Evolutionary conservation across 495 filamentous ascomycete genomes (phyloP), one percentile per base, ranked within the genome.

Genomic region (Aspergillus bridgeri): DNA sequence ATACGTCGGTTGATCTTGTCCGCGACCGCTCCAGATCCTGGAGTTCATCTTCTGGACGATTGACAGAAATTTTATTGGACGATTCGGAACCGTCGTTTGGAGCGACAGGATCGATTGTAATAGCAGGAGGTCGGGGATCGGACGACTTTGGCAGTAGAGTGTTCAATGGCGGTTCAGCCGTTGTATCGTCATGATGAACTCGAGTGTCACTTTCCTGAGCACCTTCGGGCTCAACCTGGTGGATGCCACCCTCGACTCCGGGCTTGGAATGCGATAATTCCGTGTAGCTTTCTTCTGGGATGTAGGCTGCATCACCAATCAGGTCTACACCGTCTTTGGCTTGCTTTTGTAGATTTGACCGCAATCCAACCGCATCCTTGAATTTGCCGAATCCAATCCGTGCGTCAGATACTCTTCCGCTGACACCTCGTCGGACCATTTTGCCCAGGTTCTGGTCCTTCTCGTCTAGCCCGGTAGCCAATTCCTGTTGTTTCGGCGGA

Each of bases 311-410:
- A 47, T 77, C 71, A 48, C 65, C 62, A 19, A 65, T 63, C 42
- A 74, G 11, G 15, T 74, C 74, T 1, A 56, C 25, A 19, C 62
- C 69, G 0, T 82, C 80, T 61, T 75, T 78, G 8, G 73, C 64
- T 22, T 70, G 63, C 43, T 71, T 76, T 43, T 75, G 71, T 29
- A 78, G 71, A 63, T 83, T 79, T 18, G 78, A 78, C 21, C 81
- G 79, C 23, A 75, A 68, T 18, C 89, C 88, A 20, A 96, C 89
- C 5, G 89, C 91, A 67, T 92, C 90, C 61, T 89, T 89, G 73
- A 96, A 91, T 25, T 88, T 84, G 6, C 86, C 89, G 51, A 97
- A 79, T 8, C 91, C 91, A 50, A 88, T 90, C 27, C 89, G 84
- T 54, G 91, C 90, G 73, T 96, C 91, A 51, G 86, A 90, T 57